These are phyloP conservation scores for Globisporangium paroecandrum DNA, from an alignment of 352 stramenopile genomes.

Conservation along the genomic window DNA sequence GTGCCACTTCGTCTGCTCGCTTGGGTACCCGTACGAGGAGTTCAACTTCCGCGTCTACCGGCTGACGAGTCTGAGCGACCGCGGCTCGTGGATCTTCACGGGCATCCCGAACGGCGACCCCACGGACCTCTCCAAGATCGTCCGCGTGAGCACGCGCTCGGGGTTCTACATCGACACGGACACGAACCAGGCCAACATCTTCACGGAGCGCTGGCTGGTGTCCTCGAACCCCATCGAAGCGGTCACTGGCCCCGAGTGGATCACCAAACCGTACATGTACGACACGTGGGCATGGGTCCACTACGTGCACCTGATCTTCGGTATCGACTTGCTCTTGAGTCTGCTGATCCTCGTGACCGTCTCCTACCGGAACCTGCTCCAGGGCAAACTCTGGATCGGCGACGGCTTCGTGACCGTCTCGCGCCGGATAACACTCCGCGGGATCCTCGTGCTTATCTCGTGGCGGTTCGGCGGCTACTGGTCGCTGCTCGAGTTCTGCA, in stretches of 20 bases:
- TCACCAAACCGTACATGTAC: neutral
- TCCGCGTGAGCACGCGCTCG: conserved; percentile 8
- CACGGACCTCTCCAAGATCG: neutral
- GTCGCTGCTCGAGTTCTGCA: conserved; percentile 36
- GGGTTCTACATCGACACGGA: conserved; percentile 17
- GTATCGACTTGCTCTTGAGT: conserved; percentile 11
- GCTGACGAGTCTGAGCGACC: neutral
- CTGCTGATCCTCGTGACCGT: conserved; percentile 13
- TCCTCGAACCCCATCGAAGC: conserved; percentile 5
- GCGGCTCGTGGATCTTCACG: conserved; percentile 17
- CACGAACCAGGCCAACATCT: conserved; percentile 14
- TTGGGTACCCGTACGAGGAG: conserved; percentile 16
- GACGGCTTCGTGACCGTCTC: conserved; percentile 7
- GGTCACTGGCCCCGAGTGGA: conserved; percentile 1
- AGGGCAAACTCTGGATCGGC: conserved; percentile 11
- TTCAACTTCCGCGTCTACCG: conserved; percentile 13
- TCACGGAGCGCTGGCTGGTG: conserved; percentile 14
- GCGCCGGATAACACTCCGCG: conserved; percentile 16
- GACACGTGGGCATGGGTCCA: conserved; percentile 27
- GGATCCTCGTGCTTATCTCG: conserved; percentile 27
- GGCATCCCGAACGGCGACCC: conserved; percentile 1
- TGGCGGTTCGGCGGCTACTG: conserved; percentile 43
- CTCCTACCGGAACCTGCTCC: conserved; percentile 10
- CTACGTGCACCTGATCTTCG: conserved; percentile 18
- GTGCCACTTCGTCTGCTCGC: conserved; percentile 11